These are phyloP conservation scores for Aspergillus sparsus DNA, from an alignment of 495 filamentous ascomycete species.

Conservation along the genomic window DNA sequence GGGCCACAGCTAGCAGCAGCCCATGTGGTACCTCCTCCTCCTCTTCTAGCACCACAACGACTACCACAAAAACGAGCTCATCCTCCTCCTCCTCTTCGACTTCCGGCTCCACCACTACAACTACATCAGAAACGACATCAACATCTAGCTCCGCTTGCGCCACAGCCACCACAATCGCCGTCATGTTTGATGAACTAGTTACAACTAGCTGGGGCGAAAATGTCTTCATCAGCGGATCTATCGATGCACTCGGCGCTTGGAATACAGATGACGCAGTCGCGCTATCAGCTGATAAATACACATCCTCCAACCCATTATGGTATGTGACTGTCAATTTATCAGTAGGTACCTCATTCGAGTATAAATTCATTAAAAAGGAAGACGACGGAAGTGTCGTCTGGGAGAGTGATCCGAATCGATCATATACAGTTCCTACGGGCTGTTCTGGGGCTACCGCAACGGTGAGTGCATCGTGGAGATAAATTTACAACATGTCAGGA, in stretches of 20 bases:
- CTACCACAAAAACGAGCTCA: too few species aligned
- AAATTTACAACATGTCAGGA: background rate
- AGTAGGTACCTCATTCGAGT: conserved; percentile 54
- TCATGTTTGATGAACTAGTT: conserved; percentile 59
- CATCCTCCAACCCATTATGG: conserved; percentile 57
- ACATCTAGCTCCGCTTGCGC: conserved; percentile 16
- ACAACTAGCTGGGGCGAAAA: conserved; percentile 58
- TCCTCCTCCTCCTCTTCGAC: too few species aligned
- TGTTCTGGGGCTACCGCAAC: conserved; percentile 30
- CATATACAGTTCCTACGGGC: conserved; percentile 50
- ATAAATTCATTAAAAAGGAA: conserved; percentile 64
- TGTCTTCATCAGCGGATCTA: conserved; percentile 57
- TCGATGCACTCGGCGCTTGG: conserved; percentile 56
- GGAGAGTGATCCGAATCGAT: conserved; percentile 63
- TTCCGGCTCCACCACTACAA: background rate
- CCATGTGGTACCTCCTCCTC: too few species aligned
- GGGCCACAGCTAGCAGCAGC: too few species aligned
- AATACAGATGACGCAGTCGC: conserved; percentile 45
- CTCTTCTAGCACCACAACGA: too few species aligned
- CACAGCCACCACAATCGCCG: conserved; percentile 36
- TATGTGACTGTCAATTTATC: conserved; percentile 46
- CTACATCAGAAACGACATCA: background rate
- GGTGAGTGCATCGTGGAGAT: conserved; percentile 24
- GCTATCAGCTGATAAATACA: conserved; percentile 54
- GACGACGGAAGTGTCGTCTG: conserved; percentile 53